phyloP scores from a whole-genome alignment of 495 filamentous ascomycete genomes.

The Schizothecium vesticola region DNA sequence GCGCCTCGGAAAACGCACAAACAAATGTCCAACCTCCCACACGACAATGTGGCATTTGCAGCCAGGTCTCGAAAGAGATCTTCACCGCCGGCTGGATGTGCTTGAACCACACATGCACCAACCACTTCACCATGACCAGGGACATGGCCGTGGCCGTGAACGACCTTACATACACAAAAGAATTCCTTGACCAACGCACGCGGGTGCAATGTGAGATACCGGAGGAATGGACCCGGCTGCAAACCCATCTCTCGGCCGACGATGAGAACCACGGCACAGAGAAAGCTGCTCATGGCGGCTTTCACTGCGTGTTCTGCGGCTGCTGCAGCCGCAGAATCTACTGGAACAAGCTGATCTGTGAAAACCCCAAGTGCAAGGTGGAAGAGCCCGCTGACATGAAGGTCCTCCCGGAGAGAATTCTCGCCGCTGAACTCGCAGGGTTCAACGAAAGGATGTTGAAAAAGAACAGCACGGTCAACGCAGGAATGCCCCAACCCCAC shows the following conservation, averaged over 20 bases:
- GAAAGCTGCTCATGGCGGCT: conserved; percentile 41
- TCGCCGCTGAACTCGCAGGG: background rate
- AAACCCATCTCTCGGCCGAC: background rate
- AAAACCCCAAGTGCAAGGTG: conserved; percentile 39
- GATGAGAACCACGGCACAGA: conserved; percentile 31
- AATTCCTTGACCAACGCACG: conserved; percentile 50
- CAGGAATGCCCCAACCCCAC: background rate
- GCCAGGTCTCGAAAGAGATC: conserved; percentile 29
- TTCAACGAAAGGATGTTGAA: conserved; percentile 3
- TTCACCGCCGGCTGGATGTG: conserved; percentile 63
- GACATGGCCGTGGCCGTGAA: conserved; percentile 1
- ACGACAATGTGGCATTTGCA: conserved; percentile 25
- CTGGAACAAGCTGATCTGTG: conserved; percentile 65
- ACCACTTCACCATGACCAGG: conserved; percentile 50
- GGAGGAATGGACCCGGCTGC: conserved; percentile 35
- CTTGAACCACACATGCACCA: conserved; percentile 49
- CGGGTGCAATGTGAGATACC: conserved; percentile 9
- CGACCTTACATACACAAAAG: conserved; percentile 48
- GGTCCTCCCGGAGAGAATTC: background rate
- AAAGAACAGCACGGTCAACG: background rate
- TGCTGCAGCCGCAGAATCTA: conserved; percentile 56
- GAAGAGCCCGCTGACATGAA: background rate
- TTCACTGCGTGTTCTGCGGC: conserved; percentile 65
- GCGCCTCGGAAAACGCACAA: background rate
- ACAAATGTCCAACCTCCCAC: background rate